Percentiles rank a stretch among this genome's conserved stretches.
Evolutionary conservation across 495 filamentous ascomycete species (phyloP).

Genomic region (Clohesyomyces aquaticus): DNA sequence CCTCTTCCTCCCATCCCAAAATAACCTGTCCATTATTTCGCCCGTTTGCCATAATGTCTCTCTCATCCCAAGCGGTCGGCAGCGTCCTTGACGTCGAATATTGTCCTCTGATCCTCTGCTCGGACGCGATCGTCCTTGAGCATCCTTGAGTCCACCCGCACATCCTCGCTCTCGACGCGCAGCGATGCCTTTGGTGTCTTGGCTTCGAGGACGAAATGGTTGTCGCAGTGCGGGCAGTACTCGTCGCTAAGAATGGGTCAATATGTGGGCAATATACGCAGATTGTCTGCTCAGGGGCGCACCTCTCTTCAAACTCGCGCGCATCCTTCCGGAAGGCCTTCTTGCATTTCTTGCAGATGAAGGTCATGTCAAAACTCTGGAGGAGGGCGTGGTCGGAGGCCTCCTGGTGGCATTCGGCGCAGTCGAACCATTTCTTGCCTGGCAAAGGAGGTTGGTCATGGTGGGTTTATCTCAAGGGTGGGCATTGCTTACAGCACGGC

Average conservation of each 20-base stretch:
- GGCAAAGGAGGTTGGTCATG: background rate
- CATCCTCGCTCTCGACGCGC: slow-evolving; percentile 88
- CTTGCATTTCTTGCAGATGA: slow-evolving; percentile 98
- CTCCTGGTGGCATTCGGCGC: slow-evolving; percentile 90
- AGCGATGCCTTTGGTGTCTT: slow-evolving; percentile 76
- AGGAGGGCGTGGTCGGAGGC: slow-evolving; percentile 70
- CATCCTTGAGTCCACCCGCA: slow-evolving; percentile 82
- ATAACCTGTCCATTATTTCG: too few species aligned
- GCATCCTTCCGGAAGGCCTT: slow-evolving; percentile 96
- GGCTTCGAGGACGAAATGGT: slow-evolving; percentile 93
- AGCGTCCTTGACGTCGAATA: slow-evolving; percentile 73
- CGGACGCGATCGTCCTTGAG: slow-evolving; percentile 87
- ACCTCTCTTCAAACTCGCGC: slow-evolving; percentile 86
- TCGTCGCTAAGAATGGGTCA: slow-evolving; percentile 68
- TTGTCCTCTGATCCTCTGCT: slow-evolving; percentile 56
- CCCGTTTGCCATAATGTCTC: slow-evolving; percentile 13
- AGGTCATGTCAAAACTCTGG: slow-evolving; percentile 83
- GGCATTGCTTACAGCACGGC: slow-evolving; percentile 75
- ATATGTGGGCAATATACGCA: background rate
- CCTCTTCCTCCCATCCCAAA: too few species aligned
- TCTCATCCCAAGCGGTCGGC: slow-evolving; percentile 74
- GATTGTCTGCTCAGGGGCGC: slow-evolving; percentile 15
- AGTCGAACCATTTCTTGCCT: slow-evolving; percentile 99
- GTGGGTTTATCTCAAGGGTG: background rate
- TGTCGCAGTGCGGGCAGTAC: slow-evolving; percentile 99